Conservation (phyloP, 116 monocot species). For the Iris pallida region DNA sequence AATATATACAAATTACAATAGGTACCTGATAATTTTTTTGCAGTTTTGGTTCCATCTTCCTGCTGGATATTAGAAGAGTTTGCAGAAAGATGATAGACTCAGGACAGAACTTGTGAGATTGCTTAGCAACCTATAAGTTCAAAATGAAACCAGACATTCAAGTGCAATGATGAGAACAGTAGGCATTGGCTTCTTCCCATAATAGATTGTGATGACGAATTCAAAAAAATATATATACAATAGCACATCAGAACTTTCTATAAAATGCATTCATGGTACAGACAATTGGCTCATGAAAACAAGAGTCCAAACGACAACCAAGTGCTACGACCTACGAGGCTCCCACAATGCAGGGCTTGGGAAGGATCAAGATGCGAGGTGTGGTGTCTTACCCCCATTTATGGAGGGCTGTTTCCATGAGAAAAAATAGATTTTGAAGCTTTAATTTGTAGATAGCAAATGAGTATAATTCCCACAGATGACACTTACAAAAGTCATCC, state of each 20-base stretch:
- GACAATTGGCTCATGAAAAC: too few species aligned
- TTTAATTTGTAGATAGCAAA: too few species aligned
- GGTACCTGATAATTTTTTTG: slow-evolving; percentile 46
- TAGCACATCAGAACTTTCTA: too few species aligned
- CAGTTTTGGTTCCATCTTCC: slow-evolving; percentile 29
- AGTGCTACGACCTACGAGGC: too few species aligned
- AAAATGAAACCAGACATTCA: neutral
- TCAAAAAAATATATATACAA: neutral
- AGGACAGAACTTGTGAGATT: slow-evolving; percentile 77
- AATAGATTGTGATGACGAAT: neutral
- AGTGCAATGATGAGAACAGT: neutral
- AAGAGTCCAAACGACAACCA: too few species aligned
- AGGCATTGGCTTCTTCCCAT: neutral
- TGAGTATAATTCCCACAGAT: neutral
- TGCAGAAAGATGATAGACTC: slow-evolving; percentile 70
- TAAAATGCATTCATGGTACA: too few species aligned
- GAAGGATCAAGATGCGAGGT: too few species aligned
- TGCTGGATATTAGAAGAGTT: slow-evolving; percentile 49
- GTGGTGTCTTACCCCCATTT: too few species aligned
- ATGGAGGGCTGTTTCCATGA: too few species aligned
- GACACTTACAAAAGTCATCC: slow-evolving; percentile 69
- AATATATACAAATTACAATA: neutral
- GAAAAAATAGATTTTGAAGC: too few species aligned
- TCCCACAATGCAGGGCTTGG: too few species aligned
- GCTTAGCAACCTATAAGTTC: slow-evolving; percentile 49